These are phyloP conservation scores for Cyberlindnera veronae DNA, from an alignment of 805 yeast genomes.

Conservation along the genomic window DNA sequence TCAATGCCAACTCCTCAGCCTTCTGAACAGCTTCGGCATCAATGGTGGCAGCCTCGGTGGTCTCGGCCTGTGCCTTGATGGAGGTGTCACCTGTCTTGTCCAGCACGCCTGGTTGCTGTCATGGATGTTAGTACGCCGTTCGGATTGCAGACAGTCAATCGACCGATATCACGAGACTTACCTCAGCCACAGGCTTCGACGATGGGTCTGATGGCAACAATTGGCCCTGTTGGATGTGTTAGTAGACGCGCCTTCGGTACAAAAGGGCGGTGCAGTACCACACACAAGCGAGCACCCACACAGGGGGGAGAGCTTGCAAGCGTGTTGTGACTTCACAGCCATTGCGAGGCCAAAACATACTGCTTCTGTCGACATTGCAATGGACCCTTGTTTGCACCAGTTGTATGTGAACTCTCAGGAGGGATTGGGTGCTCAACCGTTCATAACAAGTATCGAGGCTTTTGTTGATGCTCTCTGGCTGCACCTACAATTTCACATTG, in stretches of 20 bases:
- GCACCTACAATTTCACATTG: slow-evolving; percentile 14
- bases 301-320: too few species aligned
- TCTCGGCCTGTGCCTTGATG: neutral
- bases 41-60: slow-evolving; percentile 12
- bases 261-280: too few species aligned
- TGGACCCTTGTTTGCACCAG: neutral
- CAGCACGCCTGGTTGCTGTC: slow-evolving; percentile 23
- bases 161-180: too few species aligned
- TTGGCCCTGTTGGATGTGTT: slow-evolving; percentile 9
- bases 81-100: slow-evolving; percentile 11
- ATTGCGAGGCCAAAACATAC: neutral
- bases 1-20: slow-evolving; percentile 27
- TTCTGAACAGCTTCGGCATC: slow-evolving; percentile 19
- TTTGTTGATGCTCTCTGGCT: slow-evolving; percentile 4
- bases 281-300: too few species aligned
- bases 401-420: neutral
- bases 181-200: slow-evolving; percentile 18
- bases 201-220: slow-evolving; percentile 19
- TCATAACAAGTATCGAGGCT: neutral
- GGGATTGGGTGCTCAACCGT: neutral
- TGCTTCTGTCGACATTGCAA: neutral
- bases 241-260: neutral
- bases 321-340: too few species aligned
- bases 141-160: too few species aligned
- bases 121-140: slow-evolving; percentile 13